Base-by-base conservation (phyloP, 2,329 filamentous ascomycete species). In the Pseudocercospora fuligena region DNA sequence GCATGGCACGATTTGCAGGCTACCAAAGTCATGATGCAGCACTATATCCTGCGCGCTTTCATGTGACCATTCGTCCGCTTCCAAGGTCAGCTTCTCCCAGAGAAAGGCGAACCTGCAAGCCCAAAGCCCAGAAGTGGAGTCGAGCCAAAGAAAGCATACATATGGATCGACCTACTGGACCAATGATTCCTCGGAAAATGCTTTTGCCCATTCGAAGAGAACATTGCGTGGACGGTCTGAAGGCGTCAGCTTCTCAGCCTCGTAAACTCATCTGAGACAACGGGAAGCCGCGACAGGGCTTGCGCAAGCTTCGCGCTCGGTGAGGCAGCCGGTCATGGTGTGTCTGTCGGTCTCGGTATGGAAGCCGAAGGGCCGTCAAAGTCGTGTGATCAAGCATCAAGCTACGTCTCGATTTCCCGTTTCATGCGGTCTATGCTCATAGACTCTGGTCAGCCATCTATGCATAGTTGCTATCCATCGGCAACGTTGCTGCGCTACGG, bases 301-400 rank as follows among this genome's bases (percentile, higher is more conserved):
- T 65, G 63, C 63, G 63, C 60, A 66, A 61, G 46, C 40, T 57
- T 60, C 47, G 56, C 43, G 43, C 53, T 58, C 29, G 54, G 54
- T 25, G n/a, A 40, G 27, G 27, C 53, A 51, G 27, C 40, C 53
- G 59, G 58, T 64, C 43, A 53, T 49, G 59, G 51, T 56, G 49
- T 47, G 58, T 54, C 63, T 43, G 47, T 61, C 65, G 64, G 58
- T 59, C 57, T 68, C 66, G 66, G 64, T 61, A 64, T 59, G 51
- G 49, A 64, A 60, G 61, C 66, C 68, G 66, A 63, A 59, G 63
- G 51, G 53, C 62, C 59, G 64, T 54, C 23, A 29, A 43, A 53
- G 64, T 70, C 69, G 66, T 71, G 64, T 71, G 69, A 71, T 71
- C 67, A 66, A 43, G 51, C 51, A 54, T 63, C 29, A 23, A 40